These are phyloP conservation scores for Cercospora beticola DNA, from an alignment of 2,329 filamentous ascomycete genomes.

Conservation along the genomic window DNA sequence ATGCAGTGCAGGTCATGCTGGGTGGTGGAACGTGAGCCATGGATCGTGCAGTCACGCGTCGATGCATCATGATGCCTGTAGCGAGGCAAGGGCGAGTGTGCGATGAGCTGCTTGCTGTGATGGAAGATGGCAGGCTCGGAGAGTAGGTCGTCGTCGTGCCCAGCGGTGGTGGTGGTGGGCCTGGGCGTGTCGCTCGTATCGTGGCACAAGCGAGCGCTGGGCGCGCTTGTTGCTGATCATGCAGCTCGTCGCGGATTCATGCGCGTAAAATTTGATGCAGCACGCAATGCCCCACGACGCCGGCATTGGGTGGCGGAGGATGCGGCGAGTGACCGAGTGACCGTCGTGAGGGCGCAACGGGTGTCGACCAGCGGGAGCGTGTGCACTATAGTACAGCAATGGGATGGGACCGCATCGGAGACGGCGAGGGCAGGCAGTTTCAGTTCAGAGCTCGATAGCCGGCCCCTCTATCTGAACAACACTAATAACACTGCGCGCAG, in stretches of 20 bases:
- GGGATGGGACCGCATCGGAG: background rate
- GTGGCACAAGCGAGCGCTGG: background rate
- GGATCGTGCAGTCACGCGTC: slow-evolving; percentile 1
- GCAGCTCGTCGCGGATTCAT: background rate
- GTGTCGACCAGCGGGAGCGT: background rate
- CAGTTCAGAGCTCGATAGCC: background rate
- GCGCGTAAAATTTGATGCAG: background rate
- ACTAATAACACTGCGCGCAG: background rate
- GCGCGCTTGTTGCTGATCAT: background rate
- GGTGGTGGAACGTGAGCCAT: background rate
- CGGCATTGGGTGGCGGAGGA: background rate
- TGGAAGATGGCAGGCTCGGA: background rate
- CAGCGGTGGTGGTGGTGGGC: background rate
- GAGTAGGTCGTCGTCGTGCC: background rate
- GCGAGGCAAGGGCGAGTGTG: background rate
- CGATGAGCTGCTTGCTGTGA: background rate
- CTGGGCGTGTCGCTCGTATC: background rate
- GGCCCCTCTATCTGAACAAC: background rate
- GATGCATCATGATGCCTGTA: background rate
- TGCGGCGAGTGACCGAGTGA: background rate
- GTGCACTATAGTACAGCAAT: background rate
- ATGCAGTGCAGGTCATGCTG: background rate
- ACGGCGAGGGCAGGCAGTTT: background rate
- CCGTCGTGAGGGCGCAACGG: background rate
- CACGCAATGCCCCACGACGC: background rate